Evolutionary conservation across 495 filamentous ascomycete genomes (phyloP), one percentile per base, ranked within the genome.

Genomic region (Penicillium angulare): DNA sequence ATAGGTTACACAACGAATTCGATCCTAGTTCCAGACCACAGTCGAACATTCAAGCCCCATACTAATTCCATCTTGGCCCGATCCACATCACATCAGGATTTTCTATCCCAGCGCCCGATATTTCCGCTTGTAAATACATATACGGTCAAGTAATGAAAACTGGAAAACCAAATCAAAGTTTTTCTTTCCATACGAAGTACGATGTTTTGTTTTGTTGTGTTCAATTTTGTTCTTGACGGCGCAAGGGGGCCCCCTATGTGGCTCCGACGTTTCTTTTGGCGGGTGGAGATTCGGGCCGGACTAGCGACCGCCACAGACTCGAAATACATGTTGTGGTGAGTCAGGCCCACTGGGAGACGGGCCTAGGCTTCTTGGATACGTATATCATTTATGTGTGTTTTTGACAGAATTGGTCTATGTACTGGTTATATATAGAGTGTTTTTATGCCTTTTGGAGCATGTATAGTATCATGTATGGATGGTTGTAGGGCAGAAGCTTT

Each of bases 221-320:
- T 31, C 13, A 31, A n/a, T 31, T 31, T 12, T 31, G 27, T 7
- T 31, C 5, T 31, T 31, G 27, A 31, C 27, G 8, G 38, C 38
- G 38, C 38, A 41, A 41, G 38, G 38, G 38, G 38, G 1, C 13
- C 2, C 15, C 6, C 35, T 31, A 31, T 31, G 8, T n/a, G n/a
- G 13, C 27, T 31, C 13, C 4, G 20, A 23, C 6, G 22, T 41
- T 46, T 34, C 29, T 22, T 23, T 33, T 46, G 27, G 29, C 27
- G 31, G 16, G 29, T 41, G 38, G 38, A 13, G 29, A 46, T 22
- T 15, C 17, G 15, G 29, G 15, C 43, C 18, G 17, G 18, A 8
- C 43, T 46, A 46, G 43, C 34, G 43, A 46, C 15, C 43, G 43
- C 43, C 43, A 46, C 43, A 22, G 17, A 17, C 43, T 34, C 3